These are phyloP conservation scores for Rhizopus stolonifer DNA, from an alignment of 371 early-diverging fungal genomes.

Conservation along the genomic window DNA sequence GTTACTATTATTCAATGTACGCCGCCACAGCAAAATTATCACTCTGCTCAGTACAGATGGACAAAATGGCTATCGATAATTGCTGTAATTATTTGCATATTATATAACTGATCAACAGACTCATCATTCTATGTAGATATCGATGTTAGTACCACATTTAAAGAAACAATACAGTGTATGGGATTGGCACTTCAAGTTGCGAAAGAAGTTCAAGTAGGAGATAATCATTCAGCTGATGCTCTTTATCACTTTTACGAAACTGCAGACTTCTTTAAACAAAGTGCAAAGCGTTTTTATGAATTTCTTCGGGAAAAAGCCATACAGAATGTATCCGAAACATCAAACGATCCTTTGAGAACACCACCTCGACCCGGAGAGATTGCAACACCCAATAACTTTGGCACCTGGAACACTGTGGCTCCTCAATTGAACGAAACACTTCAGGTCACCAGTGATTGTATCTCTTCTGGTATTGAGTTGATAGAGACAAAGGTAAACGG, in stretches of 20 bases:
- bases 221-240: conserved; percentile 22
- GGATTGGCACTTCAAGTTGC: conserved; percentile 1
- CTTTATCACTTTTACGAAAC: conserved; percentile 28
- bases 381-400: conserved; percentile 11
- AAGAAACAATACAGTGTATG: conserved; percentile 22
- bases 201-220: neutral
- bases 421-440: conserved; percentile 11
- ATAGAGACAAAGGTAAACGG: conserved; percentile 22
- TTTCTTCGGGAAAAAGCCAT: conserved; percentile 15
- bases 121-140: conserved; percentile 10
- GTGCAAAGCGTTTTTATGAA: conserved; percentile 19
- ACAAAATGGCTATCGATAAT: conserved; percentile 20
- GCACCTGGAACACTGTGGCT: conserved; percentile 15
- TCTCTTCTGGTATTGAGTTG: conserved; percentile 13
- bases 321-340: neutral
- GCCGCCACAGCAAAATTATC: conserved; percentile 33
- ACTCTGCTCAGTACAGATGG: conserved; percentile 32
- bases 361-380: conserved; percentile 21
- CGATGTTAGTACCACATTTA: conserved; percentile 24
- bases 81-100: no score
- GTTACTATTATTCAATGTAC: conserved; percentile 35
- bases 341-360: conserved; percentile 21
- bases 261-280: conserved; percentile 25
- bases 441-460: conserved; percentile 20
- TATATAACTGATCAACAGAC: neutral